A percentile compares a stretch with the other conserved stretches of the same genome.
Conservation (phyloP, 352 stramenopile genomes). For the Globisporangium alternatum region DNA sequence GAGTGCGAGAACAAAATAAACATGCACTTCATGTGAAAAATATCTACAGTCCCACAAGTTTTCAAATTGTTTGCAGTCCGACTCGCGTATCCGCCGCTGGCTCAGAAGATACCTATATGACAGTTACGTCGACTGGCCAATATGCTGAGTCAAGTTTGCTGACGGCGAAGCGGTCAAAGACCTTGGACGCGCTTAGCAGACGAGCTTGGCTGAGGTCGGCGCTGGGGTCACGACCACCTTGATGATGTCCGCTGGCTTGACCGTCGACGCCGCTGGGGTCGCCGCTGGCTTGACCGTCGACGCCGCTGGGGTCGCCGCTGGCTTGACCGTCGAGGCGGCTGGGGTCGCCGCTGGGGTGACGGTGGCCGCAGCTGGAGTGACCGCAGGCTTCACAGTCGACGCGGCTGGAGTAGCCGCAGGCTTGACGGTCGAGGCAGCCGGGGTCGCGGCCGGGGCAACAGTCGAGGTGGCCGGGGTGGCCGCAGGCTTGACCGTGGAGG, state of each 20-base stretch:
- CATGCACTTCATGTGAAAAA: conserved; percentile 2
- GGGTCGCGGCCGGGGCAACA: background rate
- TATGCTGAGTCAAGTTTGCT: background rate
- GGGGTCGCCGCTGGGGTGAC: too few species aligned
- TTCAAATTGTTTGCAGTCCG: background rate
- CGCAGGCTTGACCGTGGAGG: background rate
- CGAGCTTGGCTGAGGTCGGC: conserved; percentile 19
- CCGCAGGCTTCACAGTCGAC: too few species aligned
- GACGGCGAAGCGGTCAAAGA: background rate
- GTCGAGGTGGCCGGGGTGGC: conserved; percentile 7
- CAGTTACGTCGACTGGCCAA: background rate
- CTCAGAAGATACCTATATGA: background rate
- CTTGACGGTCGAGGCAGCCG: background rate
- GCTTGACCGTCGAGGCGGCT: background rate
- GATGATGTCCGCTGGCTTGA: conserved; percentile 12
- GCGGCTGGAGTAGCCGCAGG: background rate
- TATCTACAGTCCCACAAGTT: conserved; percentile 7
- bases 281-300: conserved; percentile 7
- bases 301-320: conserved; percentile 10
- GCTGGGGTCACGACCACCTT: conserved; percentile 20
- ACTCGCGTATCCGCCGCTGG: background rate
- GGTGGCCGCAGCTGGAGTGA: too few species aligned
- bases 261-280: conserved; percentile 7
- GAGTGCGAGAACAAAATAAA: conserved; percentile 6
- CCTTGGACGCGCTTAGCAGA: conserved; percentile 16